Evolutionary conservation across 2,329 filamentous ascomycete genomes (phyloP).

Genomic region (Cladophialophora carrionii): DNA sequence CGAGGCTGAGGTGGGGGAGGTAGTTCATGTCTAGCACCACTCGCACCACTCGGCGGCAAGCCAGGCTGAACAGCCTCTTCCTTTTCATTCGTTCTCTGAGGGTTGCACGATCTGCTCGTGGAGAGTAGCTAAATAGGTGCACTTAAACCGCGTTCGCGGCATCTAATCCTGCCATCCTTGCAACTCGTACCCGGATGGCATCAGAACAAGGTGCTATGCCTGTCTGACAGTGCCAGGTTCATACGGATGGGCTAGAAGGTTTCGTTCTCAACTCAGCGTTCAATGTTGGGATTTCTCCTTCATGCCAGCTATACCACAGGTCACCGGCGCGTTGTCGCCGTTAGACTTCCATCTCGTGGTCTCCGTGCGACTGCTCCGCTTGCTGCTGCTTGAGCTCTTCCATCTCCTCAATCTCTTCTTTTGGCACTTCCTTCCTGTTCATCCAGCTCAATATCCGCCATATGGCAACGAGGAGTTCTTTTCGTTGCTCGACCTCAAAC

Average conservation of each 20-base stretch:
- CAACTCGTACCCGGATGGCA: too few relatives aligned
- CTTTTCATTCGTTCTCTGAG: too few relatives aligned
- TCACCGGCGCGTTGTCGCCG: not conserved
- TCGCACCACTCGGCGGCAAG: not conserved
- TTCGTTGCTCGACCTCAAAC: constrained; percentile 57
- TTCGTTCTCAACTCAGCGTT: not conserved
- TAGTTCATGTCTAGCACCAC: too few relatives aligned
- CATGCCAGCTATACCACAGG: not conserved
- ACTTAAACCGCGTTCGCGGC: too few relatives aligned
- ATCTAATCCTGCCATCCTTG: too few relatives aligned
- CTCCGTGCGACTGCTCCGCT: constrained; percentile 10
- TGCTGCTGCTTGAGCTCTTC: constrained; percentile 19
- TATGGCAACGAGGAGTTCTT: constrained; percentile 59
- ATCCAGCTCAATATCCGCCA: constrained; percentile 63
- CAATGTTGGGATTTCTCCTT: not conserved
- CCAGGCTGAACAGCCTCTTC: not conserved
- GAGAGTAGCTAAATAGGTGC: too few relatives aligned
- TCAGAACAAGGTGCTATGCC: too few relatives aligned
- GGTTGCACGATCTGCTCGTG: too few relatives aligned
- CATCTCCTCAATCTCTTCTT: constrained; percentile 35
- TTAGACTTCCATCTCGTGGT: constrained; percentile 24
- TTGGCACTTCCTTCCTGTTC: constrained; percentile 43
- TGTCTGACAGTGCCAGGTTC: too few relatives aligned
- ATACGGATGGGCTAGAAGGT: too few relatives aligned
- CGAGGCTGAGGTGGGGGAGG: not conserved